These are phyloP conservation scores for Mrakia gelida DNA, from an alignment of 768 basidiomycete species.

Conservation along the genomic window DNA sequence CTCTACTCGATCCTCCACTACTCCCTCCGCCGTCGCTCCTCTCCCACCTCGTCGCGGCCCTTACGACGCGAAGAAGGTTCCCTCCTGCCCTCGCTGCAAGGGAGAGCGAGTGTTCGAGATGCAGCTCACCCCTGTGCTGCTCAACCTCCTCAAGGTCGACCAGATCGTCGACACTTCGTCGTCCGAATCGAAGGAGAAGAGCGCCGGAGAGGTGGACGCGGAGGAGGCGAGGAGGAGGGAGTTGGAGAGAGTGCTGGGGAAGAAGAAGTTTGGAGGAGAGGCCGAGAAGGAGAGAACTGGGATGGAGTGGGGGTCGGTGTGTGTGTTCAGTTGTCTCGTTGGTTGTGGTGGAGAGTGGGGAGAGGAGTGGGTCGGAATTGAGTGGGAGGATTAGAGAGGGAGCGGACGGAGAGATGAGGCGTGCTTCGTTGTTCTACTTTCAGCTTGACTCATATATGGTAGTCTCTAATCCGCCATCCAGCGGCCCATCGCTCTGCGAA, in stretches of 20 bases:
- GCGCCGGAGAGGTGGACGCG: conserved; percentile 44
- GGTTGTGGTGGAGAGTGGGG: conserved; percentile 69
- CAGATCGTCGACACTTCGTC: conserved; percentile 27
- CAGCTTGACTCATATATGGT: too few species aligned
- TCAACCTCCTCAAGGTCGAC: conserved; percentile 60
- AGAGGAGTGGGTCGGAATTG: conserved; percentile 69
- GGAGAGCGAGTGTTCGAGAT: conserved; percentile 76
- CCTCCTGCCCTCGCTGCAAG: conserved; percentile 64
- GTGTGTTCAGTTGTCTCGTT: conserved; percentile 79
- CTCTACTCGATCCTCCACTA: conserved; percentile 55
- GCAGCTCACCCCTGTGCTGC: conserved; percentile 90
- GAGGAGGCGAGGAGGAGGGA: conserved; percentile 67
- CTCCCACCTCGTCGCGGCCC: conserved; percentile 34
- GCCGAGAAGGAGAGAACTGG: conserved; percentile 54
- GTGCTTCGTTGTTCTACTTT: background rate
- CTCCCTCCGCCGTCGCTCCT: conserved; percentile 35
- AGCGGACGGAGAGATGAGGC: background rate
- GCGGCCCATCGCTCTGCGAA: too few species aligned
- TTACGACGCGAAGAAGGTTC: conserved; percentile 57
- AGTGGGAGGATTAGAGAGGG: conserved; percentile 62
- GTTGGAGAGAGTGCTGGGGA: conserved; percentile 48
- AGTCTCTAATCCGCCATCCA: too few species aligned
- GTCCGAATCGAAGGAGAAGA: conserved; percentile 29
- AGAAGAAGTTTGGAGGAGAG: conserved; percentile 21
- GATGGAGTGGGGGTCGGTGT: conserved; percentile 93